A percentile compares a stretch with the other conserved stretches of the same genome.
phyloP scores from a whole-genome alignment of 768 basidiomycete species.

The Sarcodon sp. region DNA sequence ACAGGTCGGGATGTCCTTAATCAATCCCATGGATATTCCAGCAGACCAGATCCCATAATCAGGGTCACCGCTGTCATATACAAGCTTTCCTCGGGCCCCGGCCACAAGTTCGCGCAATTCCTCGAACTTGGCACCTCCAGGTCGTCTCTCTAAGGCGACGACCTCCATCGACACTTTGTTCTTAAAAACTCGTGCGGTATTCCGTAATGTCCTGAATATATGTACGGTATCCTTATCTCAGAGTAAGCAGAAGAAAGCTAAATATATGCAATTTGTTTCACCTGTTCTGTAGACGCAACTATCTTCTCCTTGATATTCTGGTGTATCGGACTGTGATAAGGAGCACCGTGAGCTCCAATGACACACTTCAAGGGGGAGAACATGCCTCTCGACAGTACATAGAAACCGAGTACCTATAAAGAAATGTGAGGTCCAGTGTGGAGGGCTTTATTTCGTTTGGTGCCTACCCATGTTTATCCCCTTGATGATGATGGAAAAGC shows the following conservation, averaged over 20 bases:
- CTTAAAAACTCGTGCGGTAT: conserved; percentile 80
- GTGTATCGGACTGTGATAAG: conserved; percentile 55
- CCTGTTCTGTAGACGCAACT: conserved; percentile 62
- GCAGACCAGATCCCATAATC: conserved; percentile 84
- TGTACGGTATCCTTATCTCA: conserved; percentile 52
- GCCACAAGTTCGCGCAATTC: conserved; percentile 71
- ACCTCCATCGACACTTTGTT: conserved; percentile 79
- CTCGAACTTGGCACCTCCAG: conserved; percentile 81
- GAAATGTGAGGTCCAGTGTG: background rate
- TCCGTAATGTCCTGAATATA: conserved; percentile 80
- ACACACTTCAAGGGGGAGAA: background rate
- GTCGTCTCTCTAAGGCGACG: conserved; percentile 66
- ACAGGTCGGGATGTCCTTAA: conserved; percentile 79
- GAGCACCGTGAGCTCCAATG: background rate
- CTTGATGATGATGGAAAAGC: conserved; percentile 19
- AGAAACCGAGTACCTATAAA: conserved; percentile 67
- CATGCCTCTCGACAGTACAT: conserved; percentile 71
- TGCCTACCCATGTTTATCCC: conserved; percentile 70
- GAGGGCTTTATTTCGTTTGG: background rate
- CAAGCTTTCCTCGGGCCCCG: conserved; percentile 53
- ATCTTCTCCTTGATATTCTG: conserved; percentile 86
- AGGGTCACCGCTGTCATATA: conserved; percentile 75
- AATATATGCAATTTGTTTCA: background rate
- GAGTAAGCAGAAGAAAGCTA: background rate
- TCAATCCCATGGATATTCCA: conserved; percentile 53